These are phyloP conservation scores for Russula sp. DNA, from an alignment of 768 basidiomycete species.

Conservation along the genomic window DNA sequence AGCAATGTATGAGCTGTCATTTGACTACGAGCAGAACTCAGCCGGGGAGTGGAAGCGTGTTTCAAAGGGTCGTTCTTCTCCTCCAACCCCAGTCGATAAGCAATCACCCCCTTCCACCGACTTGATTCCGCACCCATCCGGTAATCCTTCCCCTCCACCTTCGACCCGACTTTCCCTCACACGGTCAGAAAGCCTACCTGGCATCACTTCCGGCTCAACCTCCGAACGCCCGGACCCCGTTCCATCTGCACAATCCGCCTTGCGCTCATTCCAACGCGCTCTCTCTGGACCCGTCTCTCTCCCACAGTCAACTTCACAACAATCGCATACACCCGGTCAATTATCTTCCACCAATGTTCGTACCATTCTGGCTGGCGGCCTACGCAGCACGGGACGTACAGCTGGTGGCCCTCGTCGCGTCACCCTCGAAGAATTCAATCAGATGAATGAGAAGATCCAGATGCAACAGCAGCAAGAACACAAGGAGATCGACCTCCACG, in stretches of 20 bases:
- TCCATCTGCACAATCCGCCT: slow-evolving; percentile 35
- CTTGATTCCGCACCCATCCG: slow-evolving; percentile 31
- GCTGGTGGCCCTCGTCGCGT: slow-evolving; percentile 39
- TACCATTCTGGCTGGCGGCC: slow-evolving; percentile 33
- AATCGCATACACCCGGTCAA: slow-evolving; percentile 34
- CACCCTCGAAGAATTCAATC: slow-evolving; percentile 39
- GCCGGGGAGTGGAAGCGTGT: slow-evolving; percentile 56
- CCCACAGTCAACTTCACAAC: slow-evolving; percentile 36
- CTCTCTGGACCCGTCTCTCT: slow-evolving; percentile 53
- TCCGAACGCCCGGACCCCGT: slow-evolving; percentile 33
- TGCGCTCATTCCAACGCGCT: slow-evolving; percentile 62
- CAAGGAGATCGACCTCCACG: slow-evolving; percentile 31
- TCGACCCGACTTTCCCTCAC: slow-evolving; percentile 50
- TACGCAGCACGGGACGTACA: slow-evolving; percentile 39
- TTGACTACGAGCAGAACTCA: slow-evolving; percentile 58
- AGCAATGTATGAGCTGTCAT: slow-evolving; percentile 61
- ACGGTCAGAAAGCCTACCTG: slow-evolving; percentile 62
- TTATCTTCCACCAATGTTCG: slow-evolving; percentile 29
- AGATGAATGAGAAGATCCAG: slow-evolving; percentile 36
- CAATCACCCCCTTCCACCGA: slow-evolving; percentile 29
- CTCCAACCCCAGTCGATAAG: slow-evolving; percentile 43
- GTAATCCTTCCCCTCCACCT: slow-evolving; percentile 40
- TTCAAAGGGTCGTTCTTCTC: slow-evolving; percentile 51
- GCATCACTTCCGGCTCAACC: slow-evolving; percentile 39
- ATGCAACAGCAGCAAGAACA: slow-evolving; percentile 23